These are phyloP conservation scores for Cordyceps sp. DNA, from an alignment of 2,329 filamentous ascomycete genomes.

Conservation along the genomic window DNA sequence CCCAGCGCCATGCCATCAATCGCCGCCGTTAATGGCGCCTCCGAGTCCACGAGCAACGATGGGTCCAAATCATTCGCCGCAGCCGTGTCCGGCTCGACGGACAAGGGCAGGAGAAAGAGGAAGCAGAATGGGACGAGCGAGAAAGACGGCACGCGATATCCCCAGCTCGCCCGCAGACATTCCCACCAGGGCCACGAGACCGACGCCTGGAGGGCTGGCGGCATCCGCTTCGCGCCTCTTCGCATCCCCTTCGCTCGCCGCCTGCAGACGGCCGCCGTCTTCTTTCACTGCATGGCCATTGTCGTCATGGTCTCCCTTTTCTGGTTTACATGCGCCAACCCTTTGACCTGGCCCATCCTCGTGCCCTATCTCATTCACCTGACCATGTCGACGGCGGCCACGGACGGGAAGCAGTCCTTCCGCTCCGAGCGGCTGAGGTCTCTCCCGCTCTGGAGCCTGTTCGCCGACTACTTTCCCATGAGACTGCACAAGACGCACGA, in stretches of 20 bases:
- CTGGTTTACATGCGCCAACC: slow-evolving; percentile 82
- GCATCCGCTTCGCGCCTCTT: slow-evolving; percentile 73
- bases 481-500: slow-evolving; percentile 70
- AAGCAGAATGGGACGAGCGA: too few species aligned
- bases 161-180: slow-evolving; percentile 9
- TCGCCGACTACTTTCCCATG: slow-evolving; percentile 85
- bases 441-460: slow-evolving; percentile 68
- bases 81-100: too few species aligned
- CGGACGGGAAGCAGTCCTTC: slow-evolving; percentile 56
- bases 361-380: slow-evolving; percentile 70
- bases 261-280: slow-evolving; percentile 61
- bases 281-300: slow-evolving; percentile 58
- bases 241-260: slow-evolving; percentile 55
- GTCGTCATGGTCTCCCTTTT: slow-evolving; percentile 60
- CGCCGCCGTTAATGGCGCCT: too few species aligned
- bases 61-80: too few species aligned
- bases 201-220: slow-evolving; percentile 20
- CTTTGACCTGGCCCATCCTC: slow-evolving; percentile 71
- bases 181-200: slow-evolving; percentile 8
- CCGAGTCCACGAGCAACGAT: too few species aligned
- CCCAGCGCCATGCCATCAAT: too few species aligned
- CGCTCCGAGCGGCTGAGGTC: slow-evolving; percentile 61
- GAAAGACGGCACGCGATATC: too few species aligned
- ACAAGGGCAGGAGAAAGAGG: too few species aligned
- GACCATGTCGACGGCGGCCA: slow-evolving; percentile 61